Conservation (phyloP, 768 basidiomycete genomes). For the Dioszegia aurantiaca region DNA sequence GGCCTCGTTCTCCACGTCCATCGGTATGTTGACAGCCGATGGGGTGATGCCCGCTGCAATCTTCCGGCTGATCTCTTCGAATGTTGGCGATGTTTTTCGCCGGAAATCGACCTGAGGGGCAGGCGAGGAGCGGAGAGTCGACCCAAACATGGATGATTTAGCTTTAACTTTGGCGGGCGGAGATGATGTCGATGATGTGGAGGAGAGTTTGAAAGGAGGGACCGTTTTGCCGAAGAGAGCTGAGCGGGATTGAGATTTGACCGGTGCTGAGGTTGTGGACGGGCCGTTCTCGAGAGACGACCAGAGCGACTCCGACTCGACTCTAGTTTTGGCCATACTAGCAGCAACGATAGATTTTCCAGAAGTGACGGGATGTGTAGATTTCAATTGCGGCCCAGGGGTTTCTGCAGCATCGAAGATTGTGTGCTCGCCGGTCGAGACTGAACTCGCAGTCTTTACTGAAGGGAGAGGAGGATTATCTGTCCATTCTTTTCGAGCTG, state of each 20-base stretch:
- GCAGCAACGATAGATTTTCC: background rate
- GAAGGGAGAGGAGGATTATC: background rate
- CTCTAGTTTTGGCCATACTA: background rate
- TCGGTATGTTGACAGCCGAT: background rate
- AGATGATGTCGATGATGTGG: background rate
- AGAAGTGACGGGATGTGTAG: background rate
- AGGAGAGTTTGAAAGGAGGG: background rate
- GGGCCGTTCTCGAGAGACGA: background rate
- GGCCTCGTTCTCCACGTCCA: background rate
- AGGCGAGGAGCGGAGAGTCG: background rate
- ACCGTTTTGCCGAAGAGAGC: constrained; percentile 24
- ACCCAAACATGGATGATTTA: constrained; percentile 6
- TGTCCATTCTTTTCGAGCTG: constrained; percentile 7
- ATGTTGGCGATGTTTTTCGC: background rate
- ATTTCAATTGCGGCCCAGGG: no score
- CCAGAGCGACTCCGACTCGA: constrained; percentile 6
- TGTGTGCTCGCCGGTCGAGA: background rate
- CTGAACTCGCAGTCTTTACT: background rate
- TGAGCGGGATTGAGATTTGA: constrained; percentile 3
- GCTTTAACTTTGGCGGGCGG: background rate
- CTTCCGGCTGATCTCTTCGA: constrained; percentile 4
- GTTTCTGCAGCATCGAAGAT: background rate
- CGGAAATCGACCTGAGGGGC: background rate
- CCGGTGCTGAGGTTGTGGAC: no score
- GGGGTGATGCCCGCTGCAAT: background rate